Percentiles rank a stretch among this genome's conserved stretches.
phyloP scores from a whole-genome alignment of 176 grass and related monocot genomes.

The Triticum dicoccoides region DNA sequence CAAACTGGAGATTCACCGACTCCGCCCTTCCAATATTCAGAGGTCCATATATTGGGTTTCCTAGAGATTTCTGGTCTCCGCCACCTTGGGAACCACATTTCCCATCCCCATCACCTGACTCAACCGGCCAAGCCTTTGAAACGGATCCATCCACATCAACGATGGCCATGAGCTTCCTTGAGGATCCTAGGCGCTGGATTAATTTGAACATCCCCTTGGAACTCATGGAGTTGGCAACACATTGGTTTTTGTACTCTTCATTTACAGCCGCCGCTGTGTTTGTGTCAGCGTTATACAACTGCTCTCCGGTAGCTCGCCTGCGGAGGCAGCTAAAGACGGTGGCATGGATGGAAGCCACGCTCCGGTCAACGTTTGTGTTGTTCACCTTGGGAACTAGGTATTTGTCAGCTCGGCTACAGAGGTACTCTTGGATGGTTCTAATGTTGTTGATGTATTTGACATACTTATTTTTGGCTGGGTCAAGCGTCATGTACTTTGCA shows the following conservation, averaged over 20 bases:
- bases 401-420: constrained; percentile 74
- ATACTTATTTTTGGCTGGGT: constrained; percentile 83
- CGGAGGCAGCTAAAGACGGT: constrained; percentile 83
- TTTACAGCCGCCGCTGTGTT: constrained; percentile 69
- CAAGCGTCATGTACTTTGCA: constrained; percentile 96
- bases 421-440: constrained; percentile 90
- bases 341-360: constrained; percentile 90
- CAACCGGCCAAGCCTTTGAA: constrained; percentile 84
- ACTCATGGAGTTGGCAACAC: constrained; percentile 67
- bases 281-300: constrained; percentile 62
- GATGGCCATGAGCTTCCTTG: constrained; percentile 84
- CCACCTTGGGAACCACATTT: constrained; percentile 38
- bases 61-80: constrained; percentile 44
- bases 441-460: constrained; percentile 93
- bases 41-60: constrained; percentile 77
- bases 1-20: constrained; percentile 88
- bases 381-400: constrained; percentile 90
- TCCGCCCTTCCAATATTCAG: constrained; percentile 67
- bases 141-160: constrained; percentile 84
- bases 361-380: constrained; percentile 91
- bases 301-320: constrained; percentile 45
- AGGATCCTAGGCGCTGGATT: constrained; percentile 83
- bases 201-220: constrained; percentile 94
- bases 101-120: constrained; percentile 34
- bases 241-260: constrained; percentile 81